These are phyloP conservation scores for Tuctoria greenei DNA, from an alignment of 176 grass and related monocot genomes.

Conservation along the genomic window DNA sequence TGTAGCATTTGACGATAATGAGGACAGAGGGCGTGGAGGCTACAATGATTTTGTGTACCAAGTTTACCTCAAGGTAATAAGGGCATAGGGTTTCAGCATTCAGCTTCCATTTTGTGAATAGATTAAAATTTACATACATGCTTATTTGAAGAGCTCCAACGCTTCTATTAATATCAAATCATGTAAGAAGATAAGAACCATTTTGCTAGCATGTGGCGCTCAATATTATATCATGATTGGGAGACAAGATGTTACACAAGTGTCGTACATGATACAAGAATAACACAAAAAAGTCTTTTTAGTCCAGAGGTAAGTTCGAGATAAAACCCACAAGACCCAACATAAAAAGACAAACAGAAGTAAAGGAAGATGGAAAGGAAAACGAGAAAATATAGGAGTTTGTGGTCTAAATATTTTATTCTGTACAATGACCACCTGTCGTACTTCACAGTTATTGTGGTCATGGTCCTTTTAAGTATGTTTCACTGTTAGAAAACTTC, in stretches of 20 bases:
- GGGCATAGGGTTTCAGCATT: neutral
- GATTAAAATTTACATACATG: neutral
- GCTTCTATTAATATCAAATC: neutral
- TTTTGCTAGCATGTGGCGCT: neutral
- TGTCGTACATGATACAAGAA: no score
- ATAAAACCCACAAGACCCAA: no score
- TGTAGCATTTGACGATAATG: neutral
- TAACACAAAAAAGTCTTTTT: no score
- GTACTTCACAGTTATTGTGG: neutral
- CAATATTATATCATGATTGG: neutral
- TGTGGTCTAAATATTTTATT: no score
- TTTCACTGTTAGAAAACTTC: no score
- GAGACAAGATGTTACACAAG: neutral
- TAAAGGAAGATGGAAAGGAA: no score
- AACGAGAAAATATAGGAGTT: no score
- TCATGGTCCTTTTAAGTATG: neutral
- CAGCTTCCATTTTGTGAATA: neutral
- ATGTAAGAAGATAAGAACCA: neutral
- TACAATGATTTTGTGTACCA: conserved; percentile 36
- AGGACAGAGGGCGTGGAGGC: neutral
- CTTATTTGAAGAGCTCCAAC: neutral
- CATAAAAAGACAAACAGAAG: no score
- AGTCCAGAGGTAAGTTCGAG: no score
- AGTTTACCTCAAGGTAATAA: conserved; percentile 35
- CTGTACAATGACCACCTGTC: neutral